Evolutionary conservation across 2,329 filamentous ascomycete species (phyloP), one percentile per base, ranked within the genome.

Genomic region (Venturia carpophila): DNA sequence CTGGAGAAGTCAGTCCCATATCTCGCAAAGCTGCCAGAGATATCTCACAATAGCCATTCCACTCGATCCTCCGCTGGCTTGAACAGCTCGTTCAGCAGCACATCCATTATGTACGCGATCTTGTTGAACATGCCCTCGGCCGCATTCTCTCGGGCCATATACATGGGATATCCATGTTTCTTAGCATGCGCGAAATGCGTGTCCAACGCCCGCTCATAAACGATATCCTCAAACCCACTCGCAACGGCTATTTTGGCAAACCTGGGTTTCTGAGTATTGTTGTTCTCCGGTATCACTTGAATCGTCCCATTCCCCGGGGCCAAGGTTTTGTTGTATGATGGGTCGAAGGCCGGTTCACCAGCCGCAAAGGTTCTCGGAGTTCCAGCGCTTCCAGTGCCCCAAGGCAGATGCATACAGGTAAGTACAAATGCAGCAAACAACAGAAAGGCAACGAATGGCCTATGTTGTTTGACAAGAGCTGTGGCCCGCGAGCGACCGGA

Each of bases 21-120:
- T 41, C 5, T 42, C 17, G 49, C 17, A 15, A 19, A 37, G 3
- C 27, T 27, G 6, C 21, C 15, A 19, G n/a, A 27, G 39, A 5
- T 9, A 37, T 68, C 71, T 49, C 66, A 75, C 73, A 76, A 73
- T 42, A 76, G 67, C 75, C 75, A 76, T 64, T 76, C 71, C 17
- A 74, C 64, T 42, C 75, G 69, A 60, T 74, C 67, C 9, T 64
- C 67, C 13, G 68, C 65, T 6, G 73, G 71, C 66, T 75, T 74
- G 17, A 69, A 70, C 62, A 76, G 62, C 66, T 77, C 75, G 15
- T 69, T 66, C 34, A 76, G 69, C 11, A 77, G 63, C 39, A 75
- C 64, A 24, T 68, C 63, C 52, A 71, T 49, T 3, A 72, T 67
- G 60, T 70, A 72, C 39, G 69, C 65, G 34, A 70, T 68, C 64